Evolutionary conservation across 1,284 basidiomycete species (phyloP), one percentile per base, ranked within the genome.

Genomic region (Hemileia vastatrix): DNA sequence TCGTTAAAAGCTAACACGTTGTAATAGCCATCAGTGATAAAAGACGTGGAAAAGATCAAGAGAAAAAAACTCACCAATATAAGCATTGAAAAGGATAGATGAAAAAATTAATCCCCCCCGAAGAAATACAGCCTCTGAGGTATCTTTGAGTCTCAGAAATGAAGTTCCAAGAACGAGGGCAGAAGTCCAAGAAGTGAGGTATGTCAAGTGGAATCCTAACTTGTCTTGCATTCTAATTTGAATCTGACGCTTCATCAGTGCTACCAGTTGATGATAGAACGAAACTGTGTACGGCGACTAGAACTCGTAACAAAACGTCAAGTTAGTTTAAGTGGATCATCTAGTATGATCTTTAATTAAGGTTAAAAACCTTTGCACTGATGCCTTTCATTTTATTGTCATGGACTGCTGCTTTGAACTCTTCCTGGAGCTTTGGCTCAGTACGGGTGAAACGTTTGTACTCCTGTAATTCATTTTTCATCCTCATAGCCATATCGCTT

Each of bases 261-360:
- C n/a, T n/a, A n/a, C n/a, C n/a, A n/a, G n/a, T 74, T 92, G 90
- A 1, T 83, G 82, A 44, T 77, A 74, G 77, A 88, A 90, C 1
- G 86, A 84, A 33, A 91, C 83, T 2, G 88, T 92, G 77, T 93
- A 94, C 2, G 88, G 86, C 67, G 85, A 88, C 78, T 86, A 87
- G n/a, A n/a, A n/a, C n/a, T 87, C 77, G 84, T 85, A 21, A 86
- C n/a, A 24, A 21, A 27, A 24, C 19, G 15, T 23, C 21, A 23
- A 15, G 5, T 2, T 5, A 5, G 4, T 51, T 23, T 13, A 49
- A 23, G 23, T 50, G n/a, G n/a, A n/a, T n/a, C n/a, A n/a, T n/a
- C n/a, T n/a, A n/a, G n/a, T n/a, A n/a, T n/a, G n/a, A n/a, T n/a
- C n/a, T n/a, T n/a, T n/a, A n/a, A n/a, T n/a, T n/a, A n/a, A 27